Base-by-base conservation (phyloP, 441 rosid genomes). In the Corymbia calophylla region DNA sequence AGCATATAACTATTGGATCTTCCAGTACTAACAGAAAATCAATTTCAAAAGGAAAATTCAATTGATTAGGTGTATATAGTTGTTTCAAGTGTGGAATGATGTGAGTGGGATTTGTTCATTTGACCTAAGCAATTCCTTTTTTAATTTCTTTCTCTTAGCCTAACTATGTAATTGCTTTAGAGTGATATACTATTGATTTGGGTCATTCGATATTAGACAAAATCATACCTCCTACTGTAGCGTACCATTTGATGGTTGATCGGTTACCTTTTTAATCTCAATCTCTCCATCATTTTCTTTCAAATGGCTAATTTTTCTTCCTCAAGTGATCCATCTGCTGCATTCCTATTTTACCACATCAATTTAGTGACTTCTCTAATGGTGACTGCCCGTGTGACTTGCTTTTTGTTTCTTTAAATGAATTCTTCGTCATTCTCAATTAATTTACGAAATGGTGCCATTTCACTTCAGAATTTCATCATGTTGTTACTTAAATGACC, bases 1-100 rank as follows among this genome's bases (percentile, higher is more conserved):
- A 0, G 0, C 10, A 56, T 8, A 0, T 8, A 21, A 56, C 12
- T 0, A 8, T 3, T 55, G 27, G 27, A 56, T 4, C 60, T 8
- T 56, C 27, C 12, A 9, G 5, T 11, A 49, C 4, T 35, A 35
- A 35, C 39, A 35, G 39, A 53, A 53, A 53, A 53, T 6, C 21
- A 53, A 16, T 53, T 53, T 19, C 4, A 10, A 27, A 5, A 29
- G 16, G 66, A 27, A 27, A 60, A 12, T 60, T 27, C 7, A 12
- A 27, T 27, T 2, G 8, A 60, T 27, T 0, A 12, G 27, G 66
- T 60, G 0, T 27, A 21, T 4, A 3, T 8, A 8, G 6, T 16
- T 0, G 0, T 56, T 56, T 56, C 2, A 56, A 9, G 62, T 23
- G 1, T 3, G 29, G 29, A 56, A 21, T 56, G 29, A 56, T 56